Base-by-base conservation (phyloP, 352 stramenopile genomes). In the Pythium plurisporium region DNA sequence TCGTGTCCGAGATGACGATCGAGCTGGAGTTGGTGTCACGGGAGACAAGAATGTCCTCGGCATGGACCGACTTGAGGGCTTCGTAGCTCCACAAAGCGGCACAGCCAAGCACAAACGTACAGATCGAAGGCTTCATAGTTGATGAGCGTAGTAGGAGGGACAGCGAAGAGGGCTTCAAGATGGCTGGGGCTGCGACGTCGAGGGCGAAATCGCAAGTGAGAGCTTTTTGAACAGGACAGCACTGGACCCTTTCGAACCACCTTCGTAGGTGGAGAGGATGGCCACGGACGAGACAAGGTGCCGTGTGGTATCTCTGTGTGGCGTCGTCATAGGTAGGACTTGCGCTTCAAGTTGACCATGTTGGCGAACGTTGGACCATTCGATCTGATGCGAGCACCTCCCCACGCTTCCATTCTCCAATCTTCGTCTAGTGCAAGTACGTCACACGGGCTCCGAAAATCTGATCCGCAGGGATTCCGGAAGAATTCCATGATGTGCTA, bases 91-190 rank as follows among this genome's bases (percentile, higher is more conserved):
- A 62, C 4, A 62, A 19, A 9, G 44, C 23, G 22, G 37, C 36
- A n/a, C 33, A 62, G 44, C 55, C 37, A 5, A 62, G 19, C 4
- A 37, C 26, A 10, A 55, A 31, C 15, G 27, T 41, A 19, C 25
- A 33, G 26, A 50, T 49, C 14, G 55, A 62, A 49, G 55, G 40
- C 36, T 62, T 62, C 55, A 62, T 62, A n/a, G 22, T 55, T 7
- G 22, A 19, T 0, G 5, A 10, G 17, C 9, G 25, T 15, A 14
- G 14, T 23, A 15, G 27, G n/a, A 29, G 36, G 30, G 33, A 20
- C n/a, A n/a, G n/a, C n/a, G n/a, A n/a, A n/a, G n/a, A n/a, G n/a
- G n/a, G n/a, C n/a, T n/a, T n/a, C n/a, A n/a, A n/a, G n/a, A n/a
- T n/a, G n/a, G n/a, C n/a, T n/a, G n/a, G n/a, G n/a, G 49, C 25